A percentile compares a stretch with the other conserved stretches of the same genome.
These are phyloP conservation scores for Fusarium stilboides DNA, from an alignment of 2,329 filamentous ascomycete species.

Conservation along the genomic window DNA sequence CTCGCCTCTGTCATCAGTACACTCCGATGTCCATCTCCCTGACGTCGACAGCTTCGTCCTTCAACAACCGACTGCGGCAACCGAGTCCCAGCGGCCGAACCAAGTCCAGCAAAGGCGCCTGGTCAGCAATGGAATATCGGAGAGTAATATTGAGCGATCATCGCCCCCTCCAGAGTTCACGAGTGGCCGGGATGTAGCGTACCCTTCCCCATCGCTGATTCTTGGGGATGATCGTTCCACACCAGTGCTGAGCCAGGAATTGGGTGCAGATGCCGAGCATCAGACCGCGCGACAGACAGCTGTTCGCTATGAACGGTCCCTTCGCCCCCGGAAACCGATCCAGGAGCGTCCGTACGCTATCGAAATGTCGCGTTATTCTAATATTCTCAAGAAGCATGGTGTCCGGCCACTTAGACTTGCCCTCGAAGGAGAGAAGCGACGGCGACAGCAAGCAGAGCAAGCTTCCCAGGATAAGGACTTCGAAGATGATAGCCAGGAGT, in stretches of 20 bases:
- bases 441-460: slow-evolving; percentile 62
- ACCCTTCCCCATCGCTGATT: neutral
- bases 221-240: neutral
- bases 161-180: slow-evolving; percentile 51
- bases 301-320: slow-evolving; percentile 62
- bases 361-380: slow-evolving; percentile 70
- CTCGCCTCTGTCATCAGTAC: slow-evolving; percentile 55
- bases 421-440: slow-evolving; percentile 47
- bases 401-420: slow-evolving; percentile 66
- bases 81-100: slow-evolving; percentile 8
- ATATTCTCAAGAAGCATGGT: slow-evolving; percentile 67
- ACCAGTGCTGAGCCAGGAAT: slow-evolving; percentile 37
- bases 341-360: slow-evolving; percentile 73
- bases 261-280: slow-evolving; percentile 38
- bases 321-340: slow-evolving; percentile 73
- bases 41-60: slow-evolving; percentile 41
- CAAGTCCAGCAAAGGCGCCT: slow-evolving; percentile 11
- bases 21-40: slow-evolving; percentile 49
- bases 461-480: slow-evolving; percentile 66
- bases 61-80: neutral
- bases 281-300: slow-evolving; percentile 48
- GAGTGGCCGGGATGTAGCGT: neutral
- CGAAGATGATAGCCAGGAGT: slow-evolving; percentile 66
- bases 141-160: slow-evolving; percentile 56
- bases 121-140: slow-evolving; percentile 55